These are phyloP conservation scores for Phytophthora sojae DNA, from an alignment of 352 stramenopile species.

Conservation along the genomic window DNA sequence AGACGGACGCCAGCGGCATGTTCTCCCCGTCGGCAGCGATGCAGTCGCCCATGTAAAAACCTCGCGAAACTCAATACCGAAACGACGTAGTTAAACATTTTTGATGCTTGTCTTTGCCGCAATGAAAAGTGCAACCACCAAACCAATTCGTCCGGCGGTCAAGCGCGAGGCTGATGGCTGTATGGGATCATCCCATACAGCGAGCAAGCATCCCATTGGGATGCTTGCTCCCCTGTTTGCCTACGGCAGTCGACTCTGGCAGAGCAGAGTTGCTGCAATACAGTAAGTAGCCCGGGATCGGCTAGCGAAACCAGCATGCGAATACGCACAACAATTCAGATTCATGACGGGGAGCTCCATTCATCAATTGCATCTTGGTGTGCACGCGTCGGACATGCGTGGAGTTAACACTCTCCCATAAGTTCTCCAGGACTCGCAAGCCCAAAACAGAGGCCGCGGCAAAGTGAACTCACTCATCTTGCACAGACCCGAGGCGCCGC, in stretches of 20 bases:
- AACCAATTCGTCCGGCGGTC: background rate
- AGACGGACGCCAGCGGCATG: background rate
- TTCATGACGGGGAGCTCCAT: background rate
- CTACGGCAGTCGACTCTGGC: background rate
- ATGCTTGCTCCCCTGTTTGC: background rate
- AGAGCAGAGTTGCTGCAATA: too few species aligned
- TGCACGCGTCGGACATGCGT: background rate
- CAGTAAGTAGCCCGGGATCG: too few species aligned
- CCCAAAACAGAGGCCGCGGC: background rate
- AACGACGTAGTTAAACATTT: background rate
- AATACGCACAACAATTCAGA: background rate
- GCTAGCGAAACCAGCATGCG: too few species aligned
- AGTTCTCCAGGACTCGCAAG: background rate
- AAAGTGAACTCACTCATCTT: conserved; percentile 11
- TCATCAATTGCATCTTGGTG: too few species aligned
- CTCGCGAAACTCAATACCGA: background rate
- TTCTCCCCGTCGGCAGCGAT: too few species aligned
- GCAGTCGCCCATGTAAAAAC: conserved; percentile 1
- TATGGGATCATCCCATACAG: too few species aligned
- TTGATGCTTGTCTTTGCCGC: background rate
- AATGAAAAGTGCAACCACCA: background rate
- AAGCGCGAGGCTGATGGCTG: background rate
- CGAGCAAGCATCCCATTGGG: too few species aligned
- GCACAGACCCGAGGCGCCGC: background rate
- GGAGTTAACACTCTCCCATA: background rate